Conservation (phyloP, 148 eudicot species). For the Beta vulgaris region DNA sequence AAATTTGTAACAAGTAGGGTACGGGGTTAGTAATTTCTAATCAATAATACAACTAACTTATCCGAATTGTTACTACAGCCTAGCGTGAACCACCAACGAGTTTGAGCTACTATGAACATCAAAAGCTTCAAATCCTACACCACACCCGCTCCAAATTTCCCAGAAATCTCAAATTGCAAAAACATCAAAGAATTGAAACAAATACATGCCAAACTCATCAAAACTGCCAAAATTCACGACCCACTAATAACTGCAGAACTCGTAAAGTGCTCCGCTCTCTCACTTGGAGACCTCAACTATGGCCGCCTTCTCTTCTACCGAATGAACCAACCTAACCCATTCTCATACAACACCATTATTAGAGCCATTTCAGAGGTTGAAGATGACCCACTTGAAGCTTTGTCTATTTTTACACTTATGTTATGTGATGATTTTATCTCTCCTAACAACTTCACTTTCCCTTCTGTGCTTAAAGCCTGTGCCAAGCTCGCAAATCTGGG, state of each 20-base stretch:
- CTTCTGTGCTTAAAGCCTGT: conserved; percentile 58
- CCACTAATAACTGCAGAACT: conserved; percentile 50
- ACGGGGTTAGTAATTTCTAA: too few species aligned
- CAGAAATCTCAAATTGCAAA: conserved; percentile 43
- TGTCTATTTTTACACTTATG: conserved; percentile 25
- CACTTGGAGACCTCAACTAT: conserved; percentile 32
- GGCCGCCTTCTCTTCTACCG: conserved; percentile 31
- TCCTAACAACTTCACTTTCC: conserved; percentile 55
- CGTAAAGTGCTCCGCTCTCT: conserved; percentile 42
- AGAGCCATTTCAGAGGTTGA: conserved; percentile 37
- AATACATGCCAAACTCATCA: conserved; percentile 58
- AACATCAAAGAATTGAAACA: conserved; percentile 38
- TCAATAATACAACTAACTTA: neutral
- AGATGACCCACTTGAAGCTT: conserved; percentile 33
- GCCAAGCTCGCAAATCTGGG: conserved; percentile 23
- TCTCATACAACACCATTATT: conserved; percentile 49
- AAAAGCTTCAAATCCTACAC: neutral
- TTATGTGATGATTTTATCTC: conserved; percentile 20
- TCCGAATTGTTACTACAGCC: neutral
- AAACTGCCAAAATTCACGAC: conserved; percentile 54
- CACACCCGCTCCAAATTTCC: conserved; percentile 19
- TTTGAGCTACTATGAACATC: conserved; percentile 14
- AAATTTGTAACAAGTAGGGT: too few species aligned
- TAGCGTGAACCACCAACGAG: neutral
- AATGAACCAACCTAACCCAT: conserved; percentile 39